A percentile compares a stretch with the other conserved stretches of the same genome.
These are phyloP conservation scores for Effrenium voratum DNA, from an alignment of 73 alveolate species.

Conservation along the genomic window DNA sequence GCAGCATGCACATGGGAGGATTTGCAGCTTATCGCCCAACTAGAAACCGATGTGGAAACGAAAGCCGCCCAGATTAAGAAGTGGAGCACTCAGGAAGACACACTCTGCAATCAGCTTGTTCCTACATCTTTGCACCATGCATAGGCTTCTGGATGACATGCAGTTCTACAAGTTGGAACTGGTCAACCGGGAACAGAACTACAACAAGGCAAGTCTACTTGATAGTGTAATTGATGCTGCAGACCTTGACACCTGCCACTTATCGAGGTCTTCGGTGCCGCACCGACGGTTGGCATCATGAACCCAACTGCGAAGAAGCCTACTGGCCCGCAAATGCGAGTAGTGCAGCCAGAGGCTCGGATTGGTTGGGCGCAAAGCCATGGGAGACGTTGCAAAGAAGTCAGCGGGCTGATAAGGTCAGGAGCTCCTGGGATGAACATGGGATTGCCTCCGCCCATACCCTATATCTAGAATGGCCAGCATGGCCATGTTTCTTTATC, in stretches of 20 bases:
- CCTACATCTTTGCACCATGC: too few species aligned
- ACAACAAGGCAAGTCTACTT: constrained; percentile 96
- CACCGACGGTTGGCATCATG: constrained; percentile 96
- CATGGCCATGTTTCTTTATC: not conserved
- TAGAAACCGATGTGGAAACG: constrained; percentile 66
- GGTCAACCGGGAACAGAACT: constrained; percentile 98
- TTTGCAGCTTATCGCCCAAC: constrained; percentile 60
- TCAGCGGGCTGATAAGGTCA: too few species aligned
- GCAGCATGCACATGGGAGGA: constrained; percentile 7
- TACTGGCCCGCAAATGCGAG: constrained; percentile 69
- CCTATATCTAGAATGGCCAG: not conserved
- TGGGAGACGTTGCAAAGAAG: too few species aligned
- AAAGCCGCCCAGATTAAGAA: constrained; percentile 64
- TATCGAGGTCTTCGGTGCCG: constrained; percentile 95
- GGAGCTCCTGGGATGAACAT: constrained; percentile 56
- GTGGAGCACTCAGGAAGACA: not conserved
- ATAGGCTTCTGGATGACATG: constrained; percentile 98
- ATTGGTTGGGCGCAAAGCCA: too few species aligned
- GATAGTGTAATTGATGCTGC: not conserved
- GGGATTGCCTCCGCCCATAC: constrained; percentile 56
- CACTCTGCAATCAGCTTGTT: too few species aligned
- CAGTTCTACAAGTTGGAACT: constrained; percentile 98
- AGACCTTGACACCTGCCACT: not conserved
- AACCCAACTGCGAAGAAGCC: constrained; percentile 95
- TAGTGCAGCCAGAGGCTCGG: too few species aligned